A percentile compares a stretch with the other conserved stretches of the same genome.
Conservation (phyloP, 192 early-diverging fungal genomes). For the Funneliformis mosseae region DNA sequence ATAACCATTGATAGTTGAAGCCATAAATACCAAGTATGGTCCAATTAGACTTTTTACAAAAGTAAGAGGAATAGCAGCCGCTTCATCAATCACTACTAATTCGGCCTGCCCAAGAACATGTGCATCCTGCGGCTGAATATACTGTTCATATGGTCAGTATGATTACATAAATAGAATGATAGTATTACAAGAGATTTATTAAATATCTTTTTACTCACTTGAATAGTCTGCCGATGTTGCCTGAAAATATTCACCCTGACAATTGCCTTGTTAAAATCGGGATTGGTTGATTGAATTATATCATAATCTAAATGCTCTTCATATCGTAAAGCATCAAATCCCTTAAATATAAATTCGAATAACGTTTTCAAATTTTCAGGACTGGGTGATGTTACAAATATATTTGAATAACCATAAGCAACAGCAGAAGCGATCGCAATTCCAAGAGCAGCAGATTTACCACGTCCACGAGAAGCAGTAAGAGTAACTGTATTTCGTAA, state of each 20-base stretch:
- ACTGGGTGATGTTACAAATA: constrained; percentile 96
- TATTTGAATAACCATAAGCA: constrained; percentile 98
- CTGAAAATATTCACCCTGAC: constrained; percentile 96
- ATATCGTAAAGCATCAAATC: constrained; percentile 97
- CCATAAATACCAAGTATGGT: constrained; percentile 97
- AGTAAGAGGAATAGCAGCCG: constrained; percentile 96
- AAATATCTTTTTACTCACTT: constrained; percentile 45
- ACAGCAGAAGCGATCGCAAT: constrained; percentile 93
- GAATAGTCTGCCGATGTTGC: constrained; percentile 97
- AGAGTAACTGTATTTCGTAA: constrained; percentile 89
- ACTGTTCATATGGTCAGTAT: constrained; percentile 52
- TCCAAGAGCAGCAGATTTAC: constrained; percentile 96
- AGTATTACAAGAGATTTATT: constrained; percentile 10
- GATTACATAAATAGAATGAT: neutral
- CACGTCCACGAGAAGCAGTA: constrained; percentile 94
- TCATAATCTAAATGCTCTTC: constrained; percentile 99
- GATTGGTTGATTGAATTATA: constrained; percentile 97
- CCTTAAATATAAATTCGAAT: constrained; percentile 98
- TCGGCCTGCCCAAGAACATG: constrained; percentile 94
- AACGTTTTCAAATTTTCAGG: constrained; percentile 98
- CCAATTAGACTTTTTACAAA: constrained; percentile 90
- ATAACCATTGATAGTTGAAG: constrained; percentile 98
- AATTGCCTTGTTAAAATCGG: constrained; percentile 92
- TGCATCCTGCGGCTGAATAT: constrained; percentile 95
- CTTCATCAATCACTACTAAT: constrained; percentile 97